Conservation (phyloP, 1,139 yeast species). For the Lodderomyces theae region DNA sequence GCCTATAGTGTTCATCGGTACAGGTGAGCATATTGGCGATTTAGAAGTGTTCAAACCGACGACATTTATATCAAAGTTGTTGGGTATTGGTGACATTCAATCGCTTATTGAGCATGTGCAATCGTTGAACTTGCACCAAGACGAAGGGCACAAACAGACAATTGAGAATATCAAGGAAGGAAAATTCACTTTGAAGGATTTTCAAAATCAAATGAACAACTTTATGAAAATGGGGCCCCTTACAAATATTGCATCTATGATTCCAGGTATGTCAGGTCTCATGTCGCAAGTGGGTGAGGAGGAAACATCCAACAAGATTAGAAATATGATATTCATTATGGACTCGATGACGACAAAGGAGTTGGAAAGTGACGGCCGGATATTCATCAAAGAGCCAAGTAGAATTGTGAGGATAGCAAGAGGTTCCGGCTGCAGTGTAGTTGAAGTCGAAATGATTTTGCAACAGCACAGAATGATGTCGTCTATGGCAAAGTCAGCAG, state of each 20-base stretch:
- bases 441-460: slow-evolving; percentile 90
- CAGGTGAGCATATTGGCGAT: slow-evolving; percentile 96
- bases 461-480: slow-evolving; percentile 96
- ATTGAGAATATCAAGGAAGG: slow-evolving; percentile 94
- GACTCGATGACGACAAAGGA: slow-evolving; percentile 96
- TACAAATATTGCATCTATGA: slow-evolving; percentile 90
- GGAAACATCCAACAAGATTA: slow-evolving; percentile 77
- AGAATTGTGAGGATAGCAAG: slow-evolving; percentile 88
- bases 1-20: slow-evolving; percentile 96
- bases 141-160: slow-evolving; percentile 72
- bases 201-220: slow-evolving; percentile 93
- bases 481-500: slow-evolving; percentile 77
- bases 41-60: slow-evolving; percentile 89
- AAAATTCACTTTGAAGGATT: slow-evolving; percentile 84
- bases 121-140: slow-evolving; percentile 74
- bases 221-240: slow-evolving; percentile 96
- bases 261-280: slow-evolving; percentile 86
- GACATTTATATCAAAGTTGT: slow-evolving; percentile 80
- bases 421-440: slow-evolving; percentile 93
- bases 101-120: slow-evolving; percentile 93
- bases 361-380: slow-evolving; percentile 83
- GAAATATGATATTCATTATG: slow-evolving; percentile 87
- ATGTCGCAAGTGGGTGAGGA: slow-evolving; percentile 90
- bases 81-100: slow-evolving; percentile 95
- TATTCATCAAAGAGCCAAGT: slow-evolving; percentile 77